These are phyloP conservation scores for Cercospora citrullina DNA, from an alignment of 2,329 filamentous ascomycete species.

Conservation along the genomic window DNA sequence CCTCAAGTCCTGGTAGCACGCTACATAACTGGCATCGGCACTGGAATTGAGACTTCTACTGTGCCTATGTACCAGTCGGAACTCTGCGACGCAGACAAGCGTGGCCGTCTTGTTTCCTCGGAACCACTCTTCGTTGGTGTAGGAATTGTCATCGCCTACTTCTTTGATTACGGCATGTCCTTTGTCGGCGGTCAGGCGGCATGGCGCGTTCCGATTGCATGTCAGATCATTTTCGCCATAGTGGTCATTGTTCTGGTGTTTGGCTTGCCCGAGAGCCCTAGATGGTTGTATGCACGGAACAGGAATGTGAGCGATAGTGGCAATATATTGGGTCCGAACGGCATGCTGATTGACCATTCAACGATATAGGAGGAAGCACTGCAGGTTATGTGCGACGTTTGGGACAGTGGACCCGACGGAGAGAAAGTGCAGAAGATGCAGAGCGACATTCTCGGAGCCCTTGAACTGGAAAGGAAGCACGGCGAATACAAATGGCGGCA, in stretches of 20 bases:
- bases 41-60: constrained; percentile 50
- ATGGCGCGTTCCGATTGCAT: constrained; percentile 51
- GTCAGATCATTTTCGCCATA: constrained; percentile 43
- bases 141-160: constrained; percentile 38
- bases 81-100: constrained; percentile 37
- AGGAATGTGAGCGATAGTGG: constrained; percentile 23
- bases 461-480: constrained; percentile 41
- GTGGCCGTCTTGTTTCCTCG: constrained; percentile 38
- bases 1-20: constrained; percentile 50
- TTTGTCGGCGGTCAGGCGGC: constrained; percentile 46
- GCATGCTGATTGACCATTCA: background rate
- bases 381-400: constrained; percentile 39
- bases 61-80: constrained; percentile 47
- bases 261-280: constrained; percentile 43
- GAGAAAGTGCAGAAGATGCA: constrained; percentile 37
- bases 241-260: constrained; percentile 45
- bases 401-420: constrained; percentile 32
- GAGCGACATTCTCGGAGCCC: constrained; percentile 40
- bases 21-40: constrained; percentile 51
- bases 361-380: constrained; percentile 29
- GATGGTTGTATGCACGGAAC: constrained; percentile 43
- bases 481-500: constrained; percentile 44
- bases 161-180: constrained; percentile 43
- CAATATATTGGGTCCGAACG: too few relatives aligned
- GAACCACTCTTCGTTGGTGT: constrained; percentile 41